These are phyloP conservation scores for Fusarium multiceps DNA, from an alignment of 2,329 filamentous ascomycete species.

Conservation along the genomic window DNA sequence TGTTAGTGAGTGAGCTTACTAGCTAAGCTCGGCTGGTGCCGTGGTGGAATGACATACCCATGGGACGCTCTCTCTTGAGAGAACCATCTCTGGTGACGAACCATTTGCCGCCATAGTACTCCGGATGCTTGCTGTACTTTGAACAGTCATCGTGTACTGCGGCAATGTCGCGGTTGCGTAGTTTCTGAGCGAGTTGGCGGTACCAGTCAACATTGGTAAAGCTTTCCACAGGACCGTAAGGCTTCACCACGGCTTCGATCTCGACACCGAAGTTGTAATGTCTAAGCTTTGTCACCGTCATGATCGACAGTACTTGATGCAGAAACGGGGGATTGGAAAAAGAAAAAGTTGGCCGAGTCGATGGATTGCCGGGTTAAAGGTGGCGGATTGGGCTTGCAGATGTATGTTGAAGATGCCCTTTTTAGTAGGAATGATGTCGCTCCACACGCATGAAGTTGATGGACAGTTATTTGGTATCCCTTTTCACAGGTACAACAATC, in stretches of 20 bases:
- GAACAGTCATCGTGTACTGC: slow-evolving; percentile 54
- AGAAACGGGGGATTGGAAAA: slow-evolving; percentile 10
- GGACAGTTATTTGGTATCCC: background rate
- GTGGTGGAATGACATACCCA: slow-evolving; percentile 44
- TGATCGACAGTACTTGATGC: slow-evolving; percentile 15
- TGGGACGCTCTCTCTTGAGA: slow-evolving; percentile 52
- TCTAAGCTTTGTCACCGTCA: slow-evolving; percentile 41
- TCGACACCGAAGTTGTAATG: slow-evolving; percentile 57
- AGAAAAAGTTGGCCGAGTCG: slow-evolving; percentile 12
- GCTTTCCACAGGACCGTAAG: slow-evolving; percentile 51
- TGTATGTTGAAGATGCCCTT: slow-evolving; percentile 18
- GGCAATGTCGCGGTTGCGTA: slow-evolving; percentile 53
- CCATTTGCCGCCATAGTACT: slow-evolving; percentile 57
- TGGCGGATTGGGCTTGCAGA: slow-evolving; percentile 24
- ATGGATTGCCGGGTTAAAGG: background rate
- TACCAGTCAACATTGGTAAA: slow-evolving; percentile 57
- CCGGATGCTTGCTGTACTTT: slow-evolving; percentile 55
- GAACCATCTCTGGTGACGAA: slow-evolving; percentile 56
- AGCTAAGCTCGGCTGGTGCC: background rate
- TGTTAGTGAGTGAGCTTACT: slow-evolving; percentile 21
- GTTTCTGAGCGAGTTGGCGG: slow-evolving; percentile 53
- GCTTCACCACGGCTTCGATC: slow-evolving; percentile 53
- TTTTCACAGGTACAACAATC: slow-evolving; percentile 9
- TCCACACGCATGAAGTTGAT: slow-evolving; percentile 17
- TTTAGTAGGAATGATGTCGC: background rate